Evolutionary conservation across 139 green algal genomes (phyloP), one percentile per base, ranked within the genome.

Genomic region (Ulvella scutata): DNA sequence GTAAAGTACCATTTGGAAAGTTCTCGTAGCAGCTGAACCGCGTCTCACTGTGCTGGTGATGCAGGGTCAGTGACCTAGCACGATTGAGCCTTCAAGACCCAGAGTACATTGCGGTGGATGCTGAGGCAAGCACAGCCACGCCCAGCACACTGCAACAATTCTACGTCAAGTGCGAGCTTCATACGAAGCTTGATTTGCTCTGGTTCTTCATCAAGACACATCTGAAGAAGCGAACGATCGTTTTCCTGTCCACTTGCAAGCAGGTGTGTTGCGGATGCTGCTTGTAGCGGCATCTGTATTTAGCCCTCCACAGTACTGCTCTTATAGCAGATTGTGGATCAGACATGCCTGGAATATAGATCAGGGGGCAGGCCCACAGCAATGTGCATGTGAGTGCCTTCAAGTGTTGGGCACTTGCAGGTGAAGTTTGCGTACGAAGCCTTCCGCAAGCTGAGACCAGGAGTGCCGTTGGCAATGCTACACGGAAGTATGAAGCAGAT

Each of bases 171-270:
- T 88, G 40, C 43, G 61, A 75, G 23, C 80, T 92, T 43, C 80
- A 81, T 2, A 76, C 96, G 62, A 99, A 99, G 88, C 76, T 97
- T 43, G 89, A 96, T 73, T 80, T 95, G 61, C 76, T 98, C 51
- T 98, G 93, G 94, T 88, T 84, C 35, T 99, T 99, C 84, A 87
- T 99, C 38, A 93, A 92, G 75, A 87, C 89, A 2, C 95, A 99
- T 80, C 80, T 96, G 31, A 88, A 87, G 62, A 79, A 81, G 39
- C 81, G 94, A 72, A 92, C 84, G 3, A 89, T 99, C 38, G 83
- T 98, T 4, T 99, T 99, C 77, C 75, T 98, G 4, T 92, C 87
- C 37, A 97, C 90, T 2, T 98, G 95, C 90, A 99, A 98, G 82
- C 95, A 98, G 83, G 89, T 89, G 62, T 2, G 79, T 3, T n/a